Percentiles rank a stretch among this genome's conserved stretches.
Evolutionary conservation across 257 asterid genomes (phyloP).

Genomic region (Ajuga chamaepitys): DNA sequence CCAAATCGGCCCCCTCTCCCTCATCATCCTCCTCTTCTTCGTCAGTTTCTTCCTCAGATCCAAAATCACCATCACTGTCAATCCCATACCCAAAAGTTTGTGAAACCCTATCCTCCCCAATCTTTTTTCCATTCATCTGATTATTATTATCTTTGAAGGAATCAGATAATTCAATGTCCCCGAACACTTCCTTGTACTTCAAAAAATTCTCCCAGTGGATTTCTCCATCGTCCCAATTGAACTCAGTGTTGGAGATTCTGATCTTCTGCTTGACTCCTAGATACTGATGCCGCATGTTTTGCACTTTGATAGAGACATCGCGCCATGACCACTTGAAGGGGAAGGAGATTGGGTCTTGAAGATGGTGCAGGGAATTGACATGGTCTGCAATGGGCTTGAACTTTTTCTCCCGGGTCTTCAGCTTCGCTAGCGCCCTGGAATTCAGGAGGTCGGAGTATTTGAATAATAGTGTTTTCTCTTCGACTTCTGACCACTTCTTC

Average conservation of each 20-base stretch:
- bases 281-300: conserved; percentile 98
- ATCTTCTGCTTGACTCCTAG: conserved; percentile 94
- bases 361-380: conserved; percentile 75
- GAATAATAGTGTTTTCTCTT: conserved; percentile 65
- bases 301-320: conserved; percentile 87
- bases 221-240: conserved; percentile 85
- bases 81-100: conserved; percentile 38
- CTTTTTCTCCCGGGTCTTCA: conserved; percentile 88
- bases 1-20: conserved; percentile 21
- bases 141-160: conserved; percentile 1
- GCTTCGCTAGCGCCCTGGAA: conserved; percentile 70
- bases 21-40: conserved; percentile 47
- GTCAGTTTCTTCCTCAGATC: conserved; percentile 36
- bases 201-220: conserved; percentile 92
- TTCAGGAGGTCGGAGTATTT: conserved; percentile 69
- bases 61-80: conserved; percentile 54
- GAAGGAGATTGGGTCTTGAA: conserved; percentile 61
- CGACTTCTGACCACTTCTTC: conserved; percentile 96
- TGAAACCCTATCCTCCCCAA: conserved; percentile 36
- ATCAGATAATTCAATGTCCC: conserved; percentile 68
- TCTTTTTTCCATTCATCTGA: conserved; percentile 14
- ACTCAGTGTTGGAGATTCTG: conserved; percentile 45
- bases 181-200: conserved; percentile 80
- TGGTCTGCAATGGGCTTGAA: conserved; percentile 95
- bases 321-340: conserved; percentile 99